Evolutionary conservation across 768 basidiomycete genomes (phyloP).

Genomic region (Mycena kentingensis): DNA sequence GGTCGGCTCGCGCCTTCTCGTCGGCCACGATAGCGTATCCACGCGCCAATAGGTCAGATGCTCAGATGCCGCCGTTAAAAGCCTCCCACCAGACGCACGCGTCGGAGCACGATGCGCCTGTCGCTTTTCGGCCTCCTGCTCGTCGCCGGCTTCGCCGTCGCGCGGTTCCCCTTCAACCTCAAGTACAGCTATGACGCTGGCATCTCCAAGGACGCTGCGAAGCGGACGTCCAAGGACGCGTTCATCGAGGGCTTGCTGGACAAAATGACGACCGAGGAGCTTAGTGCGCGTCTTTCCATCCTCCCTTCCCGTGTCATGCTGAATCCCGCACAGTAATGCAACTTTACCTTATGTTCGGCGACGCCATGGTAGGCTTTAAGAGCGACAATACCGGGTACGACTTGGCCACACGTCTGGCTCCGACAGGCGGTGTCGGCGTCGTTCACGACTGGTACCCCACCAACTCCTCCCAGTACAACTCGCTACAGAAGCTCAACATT

Average conservation of each 20-base stretch:
- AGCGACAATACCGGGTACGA: slow-evolving; percentile 22
- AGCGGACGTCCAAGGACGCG: slow-evolving; percentile 14
- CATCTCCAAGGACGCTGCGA: slow-evolving; percentile 9
- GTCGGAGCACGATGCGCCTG: slow-evolving; percentile 14
- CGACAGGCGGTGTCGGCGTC: slow-evolving; percentile 14
- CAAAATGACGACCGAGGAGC: slow-evolving; percentile 19
- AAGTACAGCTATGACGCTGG: slow-evolving; percentile 19
- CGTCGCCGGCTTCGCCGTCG: slow-evolving; percentile 1
- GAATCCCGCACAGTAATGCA: slow-evolving; percentile 12
- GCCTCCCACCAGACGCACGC: no score
- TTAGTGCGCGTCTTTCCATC: slow-evolving; percentile 8
- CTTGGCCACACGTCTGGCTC: slow-evolving; percentile 10
- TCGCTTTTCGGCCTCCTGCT: slow-evolving; percentile 8
- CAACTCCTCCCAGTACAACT: slow-evolving; percentile 23
- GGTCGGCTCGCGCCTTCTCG: no score
- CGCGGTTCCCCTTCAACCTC: slow-evolving; percentile 4
- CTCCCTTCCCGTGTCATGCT: no score
- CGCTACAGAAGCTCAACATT: slow-evolving; percentile 24
- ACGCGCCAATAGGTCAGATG: no score
- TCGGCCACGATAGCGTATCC: no score
- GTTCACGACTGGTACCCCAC: slow-evolving; percentile 26
- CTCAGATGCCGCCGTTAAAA: no score
- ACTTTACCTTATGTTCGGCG: slow-evolving; percentile 23
- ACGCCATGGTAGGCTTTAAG: slow-evolving; percentile 17
- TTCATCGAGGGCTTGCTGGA: slow-evolving; percentile 19